Base-by-base conservation (phyloP, 2,329 filamentous ascomycete species). In the Lanzia echinophila region DNA sequence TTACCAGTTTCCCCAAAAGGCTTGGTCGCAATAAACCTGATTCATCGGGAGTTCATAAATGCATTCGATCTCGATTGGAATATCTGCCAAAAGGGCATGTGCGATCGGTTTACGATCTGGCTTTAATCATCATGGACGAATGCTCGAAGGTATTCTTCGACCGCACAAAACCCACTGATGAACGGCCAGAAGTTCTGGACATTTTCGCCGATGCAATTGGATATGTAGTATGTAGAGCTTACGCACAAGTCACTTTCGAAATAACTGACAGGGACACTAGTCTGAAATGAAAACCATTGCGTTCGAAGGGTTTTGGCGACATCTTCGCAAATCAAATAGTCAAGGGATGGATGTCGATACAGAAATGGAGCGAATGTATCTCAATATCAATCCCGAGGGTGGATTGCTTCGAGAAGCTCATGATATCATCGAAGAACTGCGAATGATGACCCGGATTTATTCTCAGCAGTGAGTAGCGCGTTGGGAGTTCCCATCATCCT, bases 391-490 rank as follows among this genome's bases (percentile, higher is more conserved):
- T 22, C 58, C 57, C 0, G 73, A 76, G 53, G 71, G 71, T 0
- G 63, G 65, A 22, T 60, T 77, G 0, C 68, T 74, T 31, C 58
- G 64, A 0, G 73, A 77, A 49, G 69, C 73, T 15, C 71, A 74
- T 28, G 73, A 76, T 28, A 73, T 76, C 17, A 58, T 72, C 1
- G 73, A 76, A 7, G 74, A 77, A 54, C 63, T 77, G 0, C 68
- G 70, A 1, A 76, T 77, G 34, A 75, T 77, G 70, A 57, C 71
- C 0, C 61, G 67, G 1, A 65, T 76, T 5, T 64, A 63, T 13
- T 60, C 58, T 3, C 63, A 67, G 19, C 73, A 64, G 49, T 45
- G 19, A 45, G 49, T 38, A 47, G 3, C n/a, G 32, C 10, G 7
- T 46, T 4, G 17, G n/a, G 8, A 46, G 7, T 46, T 31, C 31